Evolutionary conservation across 805 yeast genomes (phyloP).

Genomic region (Nakazawaea sp.): DNA sequence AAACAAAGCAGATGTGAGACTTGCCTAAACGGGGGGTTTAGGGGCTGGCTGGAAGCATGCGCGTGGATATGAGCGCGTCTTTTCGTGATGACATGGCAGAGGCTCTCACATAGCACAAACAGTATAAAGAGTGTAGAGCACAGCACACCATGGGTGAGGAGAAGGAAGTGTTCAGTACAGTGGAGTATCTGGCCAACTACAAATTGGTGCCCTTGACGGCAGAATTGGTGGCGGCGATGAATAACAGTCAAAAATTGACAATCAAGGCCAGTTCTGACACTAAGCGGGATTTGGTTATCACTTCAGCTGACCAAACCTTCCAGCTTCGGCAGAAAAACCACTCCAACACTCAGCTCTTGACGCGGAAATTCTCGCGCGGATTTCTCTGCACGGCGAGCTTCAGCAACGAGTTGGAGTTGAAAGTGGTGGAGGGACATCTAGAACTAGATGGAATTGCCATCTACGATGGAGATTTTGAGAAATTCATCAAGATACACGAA

Average conservation of each 20-base stretch:
- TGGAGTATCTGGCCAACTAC: conserved; percentile 23
- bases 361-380: conserved; percentile 17
- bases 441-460: conserved; percentile 26
- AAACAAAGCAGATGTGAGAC: no score
- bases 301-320: conserved; percentile 55
- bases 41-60: no score
- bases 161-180: no score
- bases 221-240: conserved; percentile 34
- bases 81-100: no score
- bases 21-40: no score
- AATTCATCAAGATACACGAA: conserved; percentile 10
- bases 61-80: no score
- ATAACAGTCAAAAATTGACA: conserved; percentile 15
- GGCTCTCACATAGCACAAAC: no score
- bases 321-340: conserved; percentile 74
- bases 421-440: conserved; percentile 23
- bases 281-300: conserved; percentile 45
- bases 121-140: no score
- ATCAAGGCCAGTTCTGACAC: conserved; percentile 26
- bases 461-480: conserved; percentile 23
- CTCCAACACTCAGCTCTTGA: conserved; percentile 70
- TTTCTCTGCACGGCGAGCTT: conserved; percentile 27
- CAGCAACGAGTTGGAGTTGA: conserved; percentile 30
- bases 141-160: no score
- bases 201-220: conserved; percentile 48